A percentile compares a stretch with the other conserved stretches of the same genome.
phyloP scores from a whole-genome alignment of 352 stramenopile species.

The Globisporangium recalcitrans region DNA sequence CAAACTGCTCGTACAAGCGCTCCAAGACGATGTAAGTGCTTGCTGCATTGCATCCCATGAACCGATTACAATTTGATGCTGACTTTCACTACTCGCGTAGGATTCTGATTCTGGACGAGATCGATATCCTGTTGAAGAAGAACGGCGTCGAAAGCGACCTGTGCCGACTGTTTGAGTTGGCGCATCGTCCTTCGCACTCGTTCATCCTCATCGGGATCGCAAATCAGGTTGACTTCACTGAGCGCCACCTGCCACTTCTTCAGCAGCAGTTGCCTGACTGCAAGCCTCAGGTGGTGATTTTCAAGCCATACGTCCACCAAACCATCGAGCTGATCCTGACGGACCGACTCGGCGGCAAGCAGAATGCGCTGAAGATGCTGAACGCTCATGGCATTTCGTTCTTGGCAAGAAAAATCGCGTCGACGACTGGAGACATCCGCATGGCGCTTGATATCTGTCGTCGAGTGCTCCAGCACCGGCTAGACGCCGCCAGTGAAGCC shows the following conservation, averaged over 20 bases:
- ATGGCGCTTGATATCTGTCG: slow-evolving; percentile 71
- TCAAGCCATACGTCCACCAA: slow-evolving; percentile 73
- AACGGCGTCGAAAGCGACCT: slow-evolving; percentile 66
- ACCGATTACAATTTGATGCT: neutral
- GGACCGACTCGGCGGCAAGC: slow-evolving; percentile 53
- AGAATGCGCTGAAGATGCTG: slow-evolving; percentile 39
- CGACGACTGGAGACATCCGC: slow-evolving; percentile 69
- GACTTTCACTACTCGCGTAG: slow-evolving; percentile 14
- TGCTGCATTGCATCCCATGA: neutral
- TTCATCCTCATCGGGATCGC: slow-evolving; percentile 80
- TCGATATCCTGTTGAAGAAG: slow-evolving; percentile 65
- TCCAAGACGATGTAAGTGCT: slow-evolving; percentile 48
- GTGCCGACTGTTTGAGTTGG: slow-evolving; percentile 73
- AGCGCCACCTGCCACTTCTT: slow-evolving; percentile 63
- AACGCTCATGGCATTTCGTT: slow-evolving; percentile 71
- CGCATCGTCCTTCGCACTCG: slow-evolving; percentile 45
- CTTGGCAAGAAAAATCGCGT: slow-evolving; percentile 75
- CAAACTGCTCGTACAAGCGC: slow-evolving; percentile 34
- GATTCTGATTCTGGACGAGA: slow-evolving; percentile 79
- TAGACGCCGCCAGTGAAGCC: slow-evolving; percentile 17
- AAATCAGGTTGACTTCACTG: slow-evolving; percentile 83
- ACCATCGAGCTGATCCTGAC: slow-evolving; percentile 76
- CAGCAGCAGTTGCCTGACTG: slow-evolving; percentile 44
- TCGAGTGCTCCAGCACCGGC: slow-evolving; percentile 48
- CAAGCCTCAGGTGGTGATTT: slow-evolving; percentile 64